Conservation (phyloP, 2,329 filamentous ascomycete species). For the Paecilomyces variotii region DNA sequence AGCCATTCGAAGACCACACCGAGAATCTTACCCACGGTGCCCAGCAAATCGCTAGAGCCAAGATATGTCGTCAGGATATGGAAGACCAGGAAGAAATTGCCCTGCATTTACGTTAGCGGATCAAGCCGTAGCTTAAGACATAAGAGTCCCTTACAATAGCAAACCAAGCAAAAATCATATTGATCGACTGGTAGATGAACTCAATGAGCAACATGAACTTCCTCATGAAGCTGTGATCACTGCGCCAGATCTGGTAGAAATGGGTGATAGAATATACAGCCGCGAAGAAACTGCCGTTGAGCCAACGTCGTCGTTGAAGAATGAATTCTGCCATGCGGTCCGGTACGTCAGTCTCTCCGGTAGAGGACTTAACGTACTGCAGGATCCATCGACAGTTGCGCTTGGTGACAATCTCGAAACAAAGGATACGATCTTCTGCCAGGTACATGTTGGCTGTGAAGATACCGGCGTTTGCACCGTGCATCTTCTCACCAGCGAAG, state of each 20-base stretch:
- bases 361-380: slow-evolving; percentile 97
- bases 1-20: slow-evolving; percentile 93
- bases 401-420: slow-evolving; percentile 83
- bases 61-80: slow-evolving; percentile 89
- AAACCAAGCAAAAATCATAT: slow-evolving; percentile 99
- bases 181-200: slow-evolving; percentile 86
- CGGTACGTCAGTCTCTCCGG: slow-evolving; percentile 93
- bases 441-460: slow-evolving; percentile 79
- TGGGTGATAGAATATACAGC: slow-evolving; percentile 91
- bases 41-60: slow-evolving; percentile 60
- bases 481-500: slow-evolving; percentile 93
- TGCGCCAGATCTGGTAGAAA: slow-evolving; percentile 93
- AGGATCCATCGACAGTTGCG: slow-evolving; percentile 95
- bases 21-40: slow-evolving; percentile 68
- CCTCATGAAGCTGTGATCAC: slow-evolving; percentile 76
- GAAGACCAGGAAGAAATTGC: slow-evolving; percentile 99
- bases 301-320: slow-evolving; percentile 88
- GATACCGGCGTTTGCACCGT: slow-evolving; percentile 84
- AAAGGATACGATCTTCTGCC: slow-evolving; percentile 44
- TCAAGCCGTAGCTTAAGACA: background rate
- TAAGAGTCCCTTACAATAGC: slow-evolving; percentile 56
- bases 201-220: slow-evolving; percentile 89
- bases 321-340: slow-evolving; percentile 92
- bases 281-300: slow-evolving; percentile 97
- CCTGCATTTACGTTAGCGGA: slow-evolving; percentile 27